Base-by-base conservation (phyloP, 306 rosid species). In the Astragalus membranaceus region DNA sequence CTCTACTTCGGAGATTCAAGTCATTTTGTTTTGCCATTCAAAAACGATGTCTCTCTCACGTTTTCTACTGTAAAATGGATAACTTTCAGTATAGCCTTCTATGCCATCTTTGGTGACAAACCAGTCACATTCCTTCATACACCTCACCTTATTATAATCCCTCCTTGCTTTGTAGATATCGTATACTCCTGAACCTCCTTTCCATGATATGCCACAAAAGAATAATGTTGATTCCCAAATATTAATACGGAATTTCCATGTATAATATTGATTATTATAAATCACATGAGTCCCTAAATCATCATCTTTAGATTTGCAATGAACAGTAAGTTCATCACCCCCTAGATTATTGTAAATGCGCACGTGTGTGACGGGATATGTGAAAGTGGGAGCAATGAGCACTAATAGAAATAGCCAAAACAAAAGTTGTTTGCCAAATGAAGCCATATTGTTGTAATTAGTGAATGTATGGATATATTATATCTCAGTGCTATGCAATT, bases 251-350 rank as follows among this genome's bases (percentile, higher is more conserved):
- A 72, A 72, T 0, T 4, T 16, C 37, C 37, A 72, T 12, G 8
- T 3, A 59, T 0, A 72, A 35, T 0, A 2, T 17, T 35, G 2
- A 3, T 47, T 0, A 1, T 3, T 6, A 5, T 59, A 0, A 33
- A 72, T 35, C 8, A 58, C 49, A 4, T 72, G 69, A 17, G 0
- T 1, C 1, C 29, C 11, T 35, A 72, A 8, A 59, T 72, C 37
- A 4, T 72, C 8, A 12, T 72, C 10, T 71, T 5, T 33, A 7
- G 76, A 72, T 59, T 72, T 58, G 41, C 76, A 72, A 47, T 47
- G 59, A 47, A 72, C 8, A 12, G 0, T 6, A 12, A 59, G 6
- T 32, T 33, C 44, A 13, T 58, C 10, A 1, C 54, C 50, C 13
- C 41, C 59, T 16, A 71, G 13, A 11, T 59, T 4, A 8, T 71